Base-by-base conservation (phyloP, 2,329 filamentous ascomycete species). In the Epichloe amarillans region DNA sequence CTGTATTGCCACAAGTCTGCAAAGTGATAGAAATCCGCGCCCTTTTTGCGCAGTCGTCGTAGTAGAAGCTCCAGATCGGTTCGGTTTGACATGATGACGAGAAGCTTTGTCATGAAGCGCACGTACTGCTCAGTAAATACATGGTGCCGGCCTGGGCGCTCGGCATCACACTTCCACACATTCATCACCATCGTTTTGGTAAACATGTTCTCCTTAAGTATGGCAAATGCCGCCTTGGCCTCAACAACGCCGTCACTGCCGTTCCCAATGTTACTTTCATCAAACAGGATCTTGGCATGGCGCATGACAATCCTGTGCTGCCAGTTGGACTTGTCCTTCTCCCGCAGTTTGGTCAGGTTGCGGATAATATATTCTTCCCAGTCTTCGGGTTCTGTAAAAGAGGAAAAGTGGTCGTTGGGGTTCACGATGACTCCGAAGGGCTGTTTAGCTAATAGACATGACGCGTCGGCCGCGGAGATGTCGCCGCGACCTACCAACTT, bases 171-270 rank as follows among this genome's bases (percentile, higher is more conserved):
- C 58, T 90, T 91, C 90, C 90, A 96, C 4, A 96, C 88, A 61
- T 94, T 91, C 65, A 95, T 83, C 1, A 86, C 84, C 84, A 95
- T 95, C 0, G 88, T 95, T 69, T 95, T 95, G 39, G 90, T 95
- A 57, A 95, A 91, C 77, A 82, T 82, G 54, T 73, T 77, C 52
- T 82, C 78, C 44, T 76, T 69, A 50, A 95, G 84, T 41, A 95
- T 85, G 49, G 80, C 76, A 47, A 88, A 90, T 14, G 94, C 79
- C 50, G 91, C 86, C 61, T 83, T 79, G 58, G 89, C 90, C 21
- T 86, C 83, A 35, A 77, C 79, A 14, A 75, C 65, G 5, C 56
- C 72, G n/a, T 74, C 66, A 48, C 73, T 71, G 46, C 55, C 78
- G 65, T 57, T 54, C 2, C 51, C 54, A 42, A 56, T 43, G 42